A percentile compares a stretch with the other conserved stretches of the same genome.
Conservation (phyloP, 2,329 filamentous ascomycete genomes). For the Colletotrichum salicis region DNA sequence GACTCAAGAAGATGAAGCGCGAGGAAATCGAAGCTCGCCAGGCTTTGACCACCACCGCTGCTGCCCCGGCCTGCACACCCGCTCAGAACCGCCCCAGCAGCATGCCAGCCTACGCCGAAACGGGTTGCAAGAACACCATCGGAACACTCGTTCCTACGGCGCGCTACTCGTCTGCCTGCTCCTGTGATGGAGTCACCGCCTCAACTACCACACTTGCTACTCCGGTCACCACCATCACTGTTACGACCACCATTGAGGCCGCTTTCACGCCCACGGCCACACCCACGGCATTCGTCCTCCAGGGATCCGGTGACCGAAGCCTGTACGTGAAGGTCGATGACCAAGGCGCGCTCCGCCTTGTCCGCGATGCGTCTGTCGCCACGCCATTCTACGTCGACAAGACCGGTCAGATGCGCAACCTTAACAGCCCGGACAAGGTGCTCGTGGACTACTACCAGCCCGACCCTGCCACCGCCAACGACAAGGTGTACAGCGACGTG, state of each 20-base stretch:
- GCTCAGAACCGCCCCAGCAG: slow-evolving; percentile 4
- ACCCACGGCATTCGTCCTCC: slow-evolving; percentile 13
- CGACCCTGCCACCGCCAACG: slow-evolving; percentile 18
- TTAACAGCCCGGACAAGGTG: slow-evolving; percentile 5
- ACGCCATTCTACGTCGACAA: slow-evolving; percentile 23
- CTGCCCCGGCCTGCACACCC: slow-evolving; percentile 7
- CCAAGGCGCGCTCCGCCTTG: slow-evolving; percentile 7
- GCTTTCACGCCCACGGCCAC: slow-evolving; percentile 22
- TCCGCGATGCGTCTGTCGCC: slow-evolving; percentile 3
- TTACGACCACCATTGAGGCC: slow-evolving; percentile 47
- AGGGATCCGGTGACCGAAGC: neutral
- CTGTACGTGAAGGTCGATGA: neutral
- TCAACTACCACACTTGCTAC: slow-evolving; percentile 48
- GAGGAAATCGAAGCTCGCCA: slow-evolving; percentile 7
- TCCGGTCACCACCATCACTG: slow-evolving; percentile 52
- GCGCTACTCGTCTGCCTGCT: slow-evolving; percentile 53
- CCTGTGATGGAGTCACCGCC: slow-evolving; percentile 55
- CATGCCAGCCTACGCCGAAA: slow-evolving; percentile 13
- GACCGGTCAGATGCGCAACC: slow-evolving; percentile 16
- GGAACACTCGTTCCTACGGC: slow-evolving; percentile 18
- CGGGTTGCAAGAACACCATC: slow-evolving; percentile 6
- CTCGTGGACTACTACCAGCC: slow-evolving; percentile 22
- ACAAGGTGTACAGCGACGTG: slow-evolving; percentile 9
- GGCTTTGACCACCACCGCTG: neutral
- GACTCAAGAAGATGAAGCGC: slow-evolving; percentile 12